phyloP scores from a whole-genome alignment of 2,329 filamentous ascomycete species.

The Hymenoscyphus repandus region DNA sequence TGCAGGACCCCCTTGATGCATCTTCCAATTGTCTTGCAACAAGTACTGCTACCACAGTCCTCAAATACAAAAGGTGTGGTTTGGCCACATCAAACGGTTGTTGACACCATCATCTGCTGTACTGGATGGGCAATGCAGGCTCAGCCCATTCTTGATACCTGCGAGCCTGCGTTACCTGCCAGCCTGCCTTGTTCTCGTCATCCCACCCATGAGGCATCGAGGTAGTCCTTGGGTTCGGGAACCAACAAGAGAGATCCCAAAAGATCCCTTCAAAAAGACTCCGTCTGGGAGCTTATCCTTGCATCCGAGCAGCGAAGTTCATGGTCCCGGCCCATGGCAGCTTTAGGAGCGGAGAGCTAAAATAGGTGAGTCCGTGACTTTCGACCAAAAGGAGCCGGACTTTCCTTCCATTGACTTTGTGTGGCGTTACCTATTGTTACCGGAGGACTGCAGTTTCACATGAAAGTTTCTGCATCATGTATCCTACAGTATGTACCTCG shows the following conservation, averaged over 20 bases:
- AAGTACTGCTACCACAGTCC: constrained; percentile 8
- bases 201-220: too few relatives aligned
- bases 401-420: not conserved
- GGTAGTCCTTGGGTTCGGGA: not conserved
- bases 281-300: not conserved
- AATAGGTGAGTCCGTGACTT: too few relatives aligned
- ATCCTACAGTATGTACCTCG: constrained; percentile 6
- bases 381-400: not conserved
- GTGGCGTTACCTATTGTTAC: not conserved
- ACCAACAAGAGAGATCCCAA: not conserved
- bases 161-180: too few relatives aligned
- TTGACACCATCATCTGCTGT: too few relatives aligned
- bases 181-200: too few relatives aligned
- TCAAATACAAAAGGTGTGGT: not conserved
- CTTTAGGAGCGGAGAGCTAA: not conserved
- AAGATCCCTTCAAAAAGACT: not conserved
- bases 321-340: not conserved
- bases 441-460: not conserved
- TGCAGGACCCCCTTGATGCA: not conserved
- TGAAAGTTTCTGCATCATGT: constrained; percentile 3
- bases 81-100: not conserved
- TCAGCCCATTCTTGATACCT: too few relatives aligned
- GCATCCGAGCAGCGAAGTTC: not conserved
- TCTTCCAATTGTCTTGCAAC: constrained; percentile 14
- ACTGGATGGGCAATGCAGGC: too few relatives aligned